Conservation (phyloP, 2,329 filamentous ascomycete genomes). For the Plectosphaerella plurivora region DNA sequence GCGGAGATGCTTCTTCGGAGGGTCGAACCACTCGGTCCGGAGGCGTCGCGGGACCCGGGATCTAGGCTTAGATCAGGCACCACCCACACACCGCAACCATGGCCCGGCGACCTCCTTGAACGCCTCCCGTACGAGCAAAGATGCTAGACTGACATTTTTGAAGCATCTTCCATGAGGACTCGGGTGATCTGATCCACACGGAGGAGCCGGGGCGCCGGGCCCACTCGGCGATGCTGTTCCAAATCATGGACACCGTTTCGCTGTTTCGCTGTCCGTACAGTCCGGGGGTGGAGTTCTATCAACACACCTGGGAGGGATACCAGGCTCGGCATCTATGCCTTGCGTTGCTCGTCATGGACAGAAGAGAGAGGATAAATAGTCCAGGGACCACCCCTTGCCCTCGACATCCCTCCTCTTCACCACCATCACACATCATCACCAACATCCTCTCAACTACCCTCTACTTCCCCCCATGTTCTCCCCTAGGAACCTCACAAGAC, state of each 20-base stretch:
- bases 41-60: neutral
- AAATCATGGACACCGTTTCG: too few relatives aligned
- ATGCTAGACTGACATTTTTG: neutral
- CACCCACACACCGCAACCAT: neutral
- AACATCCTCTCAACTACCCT: neutral
- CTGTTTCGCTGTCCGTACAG: too few relatives aligned
- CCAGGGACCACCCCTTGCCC: neutral
- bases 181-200: neutral
- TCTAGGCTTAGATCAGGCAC: neutral
- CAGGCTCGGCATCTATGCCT: neutral
- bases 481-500: neutral
- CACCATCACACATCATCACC: neutral
- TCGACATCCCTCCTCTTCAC: neutral
- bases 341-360: neutral
- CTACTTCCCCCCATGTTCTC: neutral
- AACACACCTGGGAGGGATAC: neutral
- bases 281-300: neutral
- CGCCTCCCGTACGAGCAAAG: neutral
- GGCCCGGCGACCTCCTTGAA: neutral
- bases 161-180: neutral
- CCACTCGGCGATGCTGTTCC: too few relatives aligned
- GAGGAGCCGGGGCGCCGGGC: too few relatives aligned
- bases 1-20: constrained; percentile 2
- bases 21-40: constrained; percentile 1
- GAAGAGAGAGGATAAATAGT: neutral